Percentiles rank a stretch among this genome's conserved stretches.
Conservation (phyloP, 768 basidiomycete species). For the Suillus alpinus region DNA sequence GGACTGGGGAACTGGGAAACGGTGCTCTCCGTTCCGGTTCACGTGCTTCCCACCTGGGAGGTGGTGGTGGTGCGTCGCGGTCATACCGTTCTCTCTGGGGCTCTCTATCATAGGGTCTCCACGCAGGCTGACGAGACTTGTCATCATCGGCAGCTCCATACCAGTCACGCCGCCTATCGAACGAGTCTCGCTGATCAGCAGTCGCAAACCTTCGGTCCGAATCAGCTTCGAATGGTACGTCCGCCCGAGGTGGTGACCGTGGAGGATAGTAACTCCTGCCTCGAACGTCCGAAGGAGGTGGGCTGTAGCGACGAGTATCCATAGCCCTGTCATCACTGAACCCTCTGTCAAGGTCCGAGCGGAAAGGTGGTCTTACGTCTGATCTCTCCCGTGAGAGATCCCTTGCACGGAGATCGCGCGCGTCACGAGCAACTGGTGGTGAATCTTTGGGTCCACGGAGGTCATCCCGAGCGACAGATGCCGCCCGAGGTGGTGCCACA, state of each 20-base stretch:
- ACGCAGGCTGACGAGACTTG: slow-evolving; percentile 29
- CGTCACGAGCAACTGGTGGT: slow-evolving; percentile 13
- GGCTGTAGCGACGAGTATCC: slow-evolving; percentile 32
- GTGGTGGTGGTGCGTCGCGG: slow-evolving; percentile 26
- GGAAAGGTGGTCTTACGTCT: slow-evolving; percentile 28
- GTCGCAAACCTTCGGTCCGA: slow-evolving; percentile 31
- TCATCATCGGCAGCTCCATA: slow-evolving; percentile 39
- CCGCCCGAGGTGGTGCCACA: slow-evolving; percentile 11
- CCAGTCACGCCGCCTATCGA: slow-evolving; percentile 29
- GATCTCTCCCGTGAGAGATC: slow-evolving; percentile 38
- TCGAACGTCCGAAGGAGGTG: slow-evolving; percentile 37
- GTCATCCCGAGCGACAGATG: slow-evolving; percentile 34
- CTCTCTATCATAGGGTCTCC: slow-evolving; percentile 35
- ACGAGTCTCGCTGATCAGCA: slow-evolving; percentile 28
- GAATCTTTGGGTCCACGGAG: slow-evolving; percentile 27
- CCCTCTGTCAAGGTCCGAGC: slow-evolving; percentile 37
- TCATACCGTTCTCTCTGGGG: slow-evolving; percentile 39
- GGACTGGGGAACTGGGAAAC: slow-evolving; percentile 1
- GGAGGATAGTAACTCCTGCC: slow-evolving; percentile 30
- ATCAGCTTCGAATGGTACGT: slow-evolving; percentile 31
- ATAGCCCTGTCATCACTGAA: slow-evolving; percentile 35
- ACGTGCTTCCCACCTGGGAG: slow-evolving; percentile 12
- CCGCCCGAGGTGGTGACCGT: slow-evolving; percentile 28
- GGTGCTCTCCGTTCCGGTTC: slow-evolving; percentile 9
- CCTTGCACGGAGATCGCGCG: slow-evolving; percentile 30